These are phyloP conservation scores for Dactylellina cionopaga DNA, from an alignment of 2,329 filamentous ascomycete species.

Conservation along the genomic window DNA sequence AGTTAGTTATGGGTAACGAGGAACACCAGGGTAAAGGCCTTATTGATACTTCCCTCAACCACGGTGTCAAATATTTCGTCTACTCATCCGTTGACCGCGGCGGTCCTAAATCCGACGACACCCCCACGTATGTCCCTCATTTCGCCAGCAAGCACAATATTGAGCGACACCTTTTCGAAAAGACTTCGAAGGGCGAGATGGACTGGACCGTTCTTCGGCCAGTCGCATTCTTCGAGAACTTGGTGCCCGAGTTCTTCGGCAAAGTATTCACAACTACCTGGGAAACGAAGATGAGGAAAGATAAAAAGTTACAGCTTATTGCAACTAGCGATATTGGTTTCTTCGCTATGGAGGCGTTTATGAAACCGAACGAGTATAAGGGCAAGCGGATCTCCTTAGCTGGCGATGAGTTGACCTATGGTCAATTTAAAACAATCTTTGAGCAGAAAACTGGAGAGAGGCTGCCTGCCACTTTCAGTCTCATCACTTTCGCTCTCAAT, in stretches of 20 bases:
- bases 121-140: slow-evolving; percentile 69
- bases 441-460: slow-evolving; percentile 55
- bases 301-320: slow-evolving; percentile 62
- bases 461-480: slow-evolving; percentile 57
- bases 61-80: slow-evolving; percentile 70
- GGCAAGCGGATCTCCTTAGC: slow-evolving; percentile 62
- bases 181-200: slow-evolving; percentile 64
- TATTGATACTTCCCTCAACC: slow-evolving; percentile 68
- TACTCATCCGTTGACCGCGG: slow-evolving; percentile 74
- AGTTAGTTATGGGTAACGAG: slow-evolving; percentile 59
- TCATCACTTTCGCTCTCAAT: slow-evolving; percentile 36
- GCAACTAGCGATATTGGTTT: slow-evolving; percentile 63
- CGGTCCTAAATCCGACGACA: slow-evolving; percentile 66
- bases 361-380: slow-evolving; percentile 60
- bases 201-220: slow-evolving; percentile 72
- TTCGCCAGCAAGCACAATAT: slow-evolving; percentile 72
- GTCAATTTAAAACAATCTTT: slow-evolving; percentile 59
- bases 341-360: slow-evolving; percentile 63
- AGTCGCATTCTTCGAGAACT: slow-evolving; percentile 71
- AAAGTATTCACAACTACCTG: slow-evolving; percentile 60
- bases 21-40: slow-evolving; percentile 69
- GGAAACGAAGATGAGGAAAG: slow-evolving; percentile 49
- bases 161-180: slow-evolving; percentile 69
- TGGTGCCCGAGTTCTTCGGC: slow-evolving; percentile 59
- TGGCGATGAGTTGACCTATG: slow-evolving; percentile 63